Evolutionary conservation across 2,329 filamentous ascomycete species (phyloP), one percentile per base, ranked within the genome.

Genomic region (Xylaria arbuscula): DNA sequence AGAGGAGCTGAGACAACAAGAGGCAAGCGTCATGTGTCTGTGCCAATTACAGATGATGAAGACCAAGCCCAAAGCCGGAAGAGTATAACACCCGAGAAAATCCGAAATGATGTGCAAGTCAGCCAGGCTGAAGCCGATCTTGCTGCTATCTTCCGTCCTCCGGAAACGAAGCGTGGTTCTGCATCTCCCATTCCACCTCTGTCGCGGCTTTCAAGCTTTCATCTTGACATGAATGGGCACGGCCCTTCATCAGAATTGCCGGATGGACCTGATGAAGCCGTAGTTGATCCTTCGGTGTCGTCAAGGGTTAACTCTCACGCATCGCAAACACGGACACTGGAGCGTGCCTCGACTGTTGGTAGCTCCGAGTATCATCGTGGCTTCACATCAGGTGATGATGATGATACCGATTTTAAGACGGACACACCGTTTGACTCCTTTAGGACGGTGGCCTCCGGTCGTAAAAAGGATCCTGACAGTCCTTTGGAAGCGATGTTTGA

Each of bases 401-500:
- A 93, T 74, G 92, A 93, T 74, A 90, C 89, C 17, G 68, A 72
- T 32, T 72, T 51, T 19, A 70, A 69, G 80, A 93, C 91, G 78
- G 92, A 94, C 74, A 92, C 89, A 19, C 85, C 92, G 64, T 94
- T 89, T 79, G 92, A 94, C 81, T 94, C 92, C 36, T 81, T 93
- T 72, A 89, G 91, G 62, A 94, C 92, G 17, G 85, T 87, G 68
- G 90, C 87, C 47, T 93, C 91, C 10, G 86, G 87, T 69, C 91
- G 89, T 70, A 85, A 87, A 62, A 88, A 89, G 68, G 87, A 88
- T 40, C 86, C 89, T 55, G 89, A 93, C 76, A 91, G 90, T 34
- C 91, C 92, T 17, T 82, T 94, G 58, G 92, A 94, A 76, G 92
- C 89, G 28, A 92, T 94, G 83, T 94, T 94, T 78, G 92, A 94